A percentile compares a stretch with the other conserved stretches of the same genome.
Conservation (phyloP, 495 filamentous ascomycete genomes). For the Penicillium coprophilum region DNA sequence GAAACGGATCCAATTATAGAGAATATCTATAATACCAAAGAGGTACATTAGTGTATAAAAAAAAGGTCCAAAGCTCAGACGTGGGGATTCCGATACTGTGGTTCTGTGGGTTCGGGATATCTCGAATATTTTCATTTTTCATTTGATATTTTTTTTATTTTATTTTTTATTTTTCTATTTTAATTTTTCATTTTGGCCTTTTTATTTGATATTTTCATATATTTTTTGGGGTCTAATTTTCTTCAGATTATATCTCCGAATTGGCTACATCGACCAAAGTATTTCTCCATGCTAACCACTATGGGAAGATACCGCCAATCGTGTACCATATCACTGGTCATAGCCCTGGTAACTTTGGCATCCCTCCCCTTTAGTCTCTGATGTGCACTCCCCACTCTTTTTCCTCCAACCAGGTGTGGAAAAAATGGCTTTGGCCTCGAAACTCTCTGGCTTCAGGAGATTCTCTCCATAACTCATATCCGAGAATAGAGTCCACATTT, state of each 20-base stretch:
- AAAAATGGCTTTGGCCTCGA: background rate
- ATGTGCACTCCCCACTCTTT: background rate
- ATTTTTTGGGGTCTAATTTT: background rate
- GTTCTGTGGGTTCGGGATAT: background rate
- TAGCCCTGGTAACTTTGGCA: background rate
- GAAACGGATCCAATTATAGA: background rate
- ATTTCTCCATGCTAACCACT: background rate
- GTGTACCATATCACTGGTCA: background rate
- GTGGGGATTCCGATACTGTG: constrained; percentile 6
- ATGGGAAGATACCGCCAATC: background rate
- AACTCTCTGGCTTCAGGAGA: constrained; percentile 1
- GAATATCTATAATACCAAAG: background rate
- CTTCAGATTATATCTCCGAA: background rate
- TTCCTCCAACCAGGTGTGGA: background rate
- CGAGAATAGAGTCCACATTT: background rate
- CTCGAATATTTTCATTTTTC: constrained; percentile 1
- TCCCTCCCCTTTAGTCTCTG: background rate
- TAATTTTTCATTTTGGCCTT: background rate
- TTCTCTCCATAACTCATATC: constrained; percentile 1
- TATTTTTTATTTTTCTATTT: background rate
- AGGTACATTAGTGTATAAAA: background rate
- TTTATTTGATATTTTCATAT: background rate
- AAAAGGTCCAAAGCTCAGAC: background rate
- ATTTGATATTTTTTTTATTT: background rate
- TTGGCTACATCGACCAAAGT: background rate